Evolutionary conservation across 2,329 filamentous ascomycete genomes (phyloP).

Genomic region (Fusarium temperatum): DNA sequence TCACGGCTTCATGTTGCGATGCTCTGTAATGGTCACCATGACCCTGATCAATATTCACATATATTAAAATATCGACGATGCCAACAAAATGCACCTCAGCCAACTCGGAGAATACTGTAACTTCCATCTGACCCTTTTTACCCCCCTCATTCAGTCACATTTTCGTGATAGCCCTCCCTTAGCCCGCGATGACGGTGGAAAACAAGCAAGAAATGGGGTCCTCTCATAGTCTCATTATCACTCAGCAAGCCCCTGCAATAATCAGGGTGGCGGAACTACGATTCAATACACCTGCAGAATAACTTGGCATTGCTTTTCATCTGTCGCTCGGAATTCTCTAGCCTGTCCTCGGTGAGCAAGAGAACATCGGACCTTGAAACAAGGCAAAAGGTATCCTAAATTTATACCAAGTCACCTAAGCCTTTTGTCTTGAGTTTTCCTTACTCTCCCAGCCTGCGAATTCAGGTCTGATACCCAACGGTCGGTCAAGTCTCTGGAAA

Average conservation of each 20-base stretch:
- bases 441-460: neutral
- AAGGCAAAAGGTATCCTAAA: too few relatives aligned
- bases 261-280: slow-evolving; percentile 32
- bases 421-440: too few relatives aligned
- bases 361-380: too few relatives aligned
- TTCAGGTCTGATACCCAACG: neutral
- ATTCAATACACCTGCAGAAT: slow-evolving; percentile 4
- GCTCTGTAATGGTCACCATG: slow-evolving; percentile 7
- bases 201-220: slow-evolving; percentile 26
- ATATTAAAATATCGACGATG: neutral
- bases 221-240: neutral
- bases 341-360: neutral
- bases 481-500: neutral
- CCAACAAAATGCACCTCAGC: neutral
- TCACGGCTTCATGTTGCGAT: slow-evolving; percentile 25
- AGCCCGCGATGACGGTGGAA: slow-evolving; percentile 17
- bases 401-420: too few relatives aligned
- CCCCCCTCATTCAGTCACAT: neutral
- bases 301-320: slow-evolving; percentile 20
- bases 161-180: slow-evolving; percentile 17
- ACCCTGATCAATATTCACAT: neutral
- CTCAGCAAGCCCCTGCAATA: slow-evolving; percentile 23
- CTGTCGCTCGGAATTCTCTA: neutral
- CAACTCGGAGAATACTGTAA: neutral
- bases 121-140: neutral